Evolutionary conservation across 2,329 filamentous ascomycete species (phyloP).

Genomic region (Colletotrichum filicis): DNA sequence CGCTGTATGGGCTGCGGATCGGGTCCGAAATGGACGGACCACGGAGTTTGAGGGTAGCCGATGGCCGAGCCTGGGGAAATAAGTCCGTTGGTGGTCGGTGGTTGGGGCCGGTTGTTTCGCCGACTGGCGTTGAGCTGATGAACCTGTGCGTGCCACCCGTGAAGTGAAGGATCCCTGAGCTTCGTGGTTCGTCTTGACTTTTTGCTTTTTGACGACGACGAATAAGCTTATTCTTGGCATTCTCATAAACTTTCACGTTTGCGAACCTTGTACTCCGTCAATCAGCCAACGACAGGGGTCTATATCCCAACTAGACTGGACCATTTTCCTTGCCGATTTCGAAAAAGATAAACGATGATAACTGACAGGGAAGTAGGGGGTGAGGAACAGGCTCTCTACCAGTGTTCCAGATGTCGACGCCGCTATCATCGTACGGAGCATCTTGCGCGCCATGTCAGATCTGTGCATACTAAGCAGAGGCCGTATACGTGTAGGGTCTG

Average conservation of each 20-base stretch:
- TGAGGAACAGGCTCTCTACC: background rate
- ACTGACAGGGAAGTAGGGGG: too few relatives aligned
- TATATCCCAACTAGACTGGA: background rate
- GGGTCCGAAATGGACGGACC: background rate
- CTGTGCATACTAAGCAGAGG: slow-evolving; percentile 12
- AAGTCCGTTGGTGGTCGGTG: background rate
- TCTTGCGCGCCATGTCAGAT: slow-evolving; percentile 9
- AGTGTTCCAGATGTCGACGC: slow-evolving; percentile 10
- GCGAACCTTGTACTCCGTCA: background rate
- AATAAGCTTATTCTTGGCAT: background rate
- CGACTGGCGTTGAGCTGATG: background rate
- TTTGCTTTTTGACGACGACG: background rate
- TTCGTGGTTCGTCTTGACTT: background rate
- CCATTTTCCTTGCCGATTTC: too few relatives aligned
- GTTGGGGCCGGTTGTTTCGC: too few relatives aligned
- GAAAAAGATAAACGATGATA: background rate
- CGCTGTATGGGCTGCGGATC: background rate
- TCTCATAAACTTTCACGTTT: background rate
- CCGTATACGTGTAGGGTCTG: background rate
- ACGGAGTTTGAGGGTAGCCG: background rate
- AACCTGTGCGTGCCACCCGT: too few relatives aligned
- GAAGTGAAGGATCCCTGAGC: too few relatives aligned
- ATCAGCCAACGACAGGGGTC: background rate
- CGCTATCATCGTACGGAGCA: slow-evolving; percentile 12
- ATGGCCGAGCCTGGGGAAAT: background rate